phyloP scores from a whole-genome alignment of 129 eudicot species.

The Arctium minus region DNA sequence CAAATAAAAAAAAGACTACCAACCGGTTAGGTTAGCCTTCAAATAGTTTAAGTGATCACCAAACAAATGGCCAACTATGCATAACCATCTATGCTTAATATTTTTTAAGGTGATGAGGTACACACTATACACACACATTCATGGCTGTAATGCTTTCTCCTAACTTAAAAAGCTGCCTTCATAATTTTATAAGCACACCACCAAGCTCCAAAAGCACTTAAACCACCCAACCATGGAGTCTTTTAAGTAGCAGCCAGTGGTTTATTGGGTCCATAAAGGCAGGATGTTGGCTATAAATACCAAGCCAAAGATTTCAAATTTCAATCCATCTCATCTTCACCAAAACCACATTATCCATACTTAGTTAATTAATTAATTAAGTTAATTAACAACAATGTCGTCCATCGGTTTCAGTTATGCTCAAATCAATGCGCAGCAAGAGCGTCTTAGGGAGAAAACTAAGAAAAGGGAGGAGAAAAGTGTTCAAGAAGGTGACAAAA shows the following conservation, averaged over 20 bases:
- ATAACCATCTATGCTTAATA: slow-evolving; percentile 18
- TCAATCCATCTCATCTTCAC: slow-evolving; percentile 10
- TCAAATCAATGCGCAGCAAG: slow-evolving; percentile 19
- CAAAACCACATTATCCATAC: neutral
- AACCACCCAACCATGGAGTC: neutral
- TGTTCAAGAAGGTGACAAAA: neutral
- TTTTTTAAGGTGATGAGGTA: slow-evolving; percentile 12
- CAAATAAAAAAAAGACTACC: slow-evolving; percentile 7
- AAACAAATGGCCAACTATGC: slow-evolving; percentile 28
- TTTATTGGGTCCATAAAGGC: slow-evolving; percentile 16
- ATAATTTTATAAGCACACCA: slow-evolving; percentile 4
- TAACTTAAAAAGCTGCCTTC: slow-evolving; percentile 15
- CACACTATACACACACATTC: slow-evolving; percentile 18
- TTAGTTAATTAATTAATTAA: neutral
- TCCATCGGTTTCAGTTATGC: slow-evolving; percentile 28
- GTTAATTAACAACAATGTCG: slow-evolving; percentile 17
- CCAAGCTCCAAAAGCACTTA: neutral
- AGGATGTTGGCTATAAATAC: slow-evolving; percentile 17
- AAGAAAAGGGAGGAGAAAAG: slow-evolving; percentile 13
- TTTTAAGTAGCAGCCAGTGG: slow-evolving; percentile 17
- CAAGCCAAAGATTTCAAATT: slow-evolving; percentile 1
- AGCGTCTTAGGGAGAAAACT: slow-evolving; percentile 23
- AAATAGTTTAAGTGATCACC: slow-evolving; percentile 25
- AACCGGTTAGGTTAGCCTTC: slow-evolving; percentile 22
- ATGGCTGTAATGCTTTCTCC: slow-evolving; percentile 28